Evolutionary conservation across 2,329 filamentous ascomycete species (phyloP).

Genomic region (Penicillium sp.): DNA sequence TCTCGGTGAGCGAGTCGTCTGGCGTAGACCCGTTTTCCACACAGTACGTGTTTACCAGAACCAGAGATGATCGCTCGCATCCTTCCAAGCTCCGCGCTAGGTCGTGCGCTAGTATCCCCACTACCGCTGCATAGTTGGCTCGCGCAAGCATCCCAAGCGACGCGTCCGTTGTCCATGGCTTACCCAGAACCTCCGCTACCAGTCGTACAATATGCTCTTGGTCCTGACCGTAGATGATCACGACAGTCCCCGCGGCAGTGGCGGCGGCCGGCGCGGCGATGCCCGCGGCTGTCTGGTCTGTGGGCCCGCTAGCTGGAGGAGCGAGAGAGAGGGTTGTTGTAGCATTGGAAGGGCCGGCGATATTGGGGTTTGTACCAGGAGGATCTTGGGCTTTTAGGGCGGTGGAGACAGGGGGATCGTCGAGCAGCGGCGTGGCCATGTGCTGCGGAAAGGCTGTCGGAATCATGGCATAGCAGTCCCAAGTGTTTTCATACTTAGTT

Average conservation of each 20-base stretch:
- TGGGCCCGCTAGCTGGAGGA: neutral
- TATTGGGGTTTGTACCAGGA: conserved; percentile 7
- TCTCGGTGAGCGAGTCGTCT: conserved; percentile 55
- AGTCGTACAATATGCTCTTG: conserved; percentile 66
- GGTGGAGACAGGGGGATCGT: conserved; percentile 18
- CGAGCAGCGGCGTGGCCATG: conserved; percentile 27
- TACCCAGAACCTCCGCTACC: conserved; percentile 70
- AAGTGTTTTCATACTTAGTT: conserved; percentile 23
- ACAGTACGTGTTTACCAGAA: conserved; percentile 68
- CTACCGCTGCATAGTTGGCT: conserved; percentile 55
- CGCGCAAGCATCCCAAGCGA: conserved; percentile 47
- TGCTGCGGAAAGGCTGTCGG: conserved; percentile 26
- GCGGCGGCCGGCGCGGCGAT: neutral
- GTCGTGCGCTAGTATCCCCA: conserved; percentile 54
- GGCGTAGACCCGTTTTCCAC: conserved; percentile 62
- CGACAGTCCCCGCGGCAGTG: conserved; percentile 34
- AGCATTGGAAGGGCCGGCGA: conserved; percentile 8
- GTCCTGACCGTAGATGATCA: conserved; percentile 60
- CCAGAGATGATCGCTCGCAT: conserved; percentile 52
- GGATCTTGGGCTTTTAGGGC: conserved; percentile 15
- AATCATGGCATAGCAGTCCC: conserved; percentile 28
- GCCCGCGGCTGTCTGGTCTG: neutral
- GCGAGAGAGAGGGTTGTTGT: conserved; percentile 4
- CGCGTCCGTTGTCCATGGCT: conserved; percentile 55
- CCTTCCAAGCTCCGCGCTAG: conserved; percentile 51